Percentiles rank a stretch among this genome's conserved stretches.
phyloP scores from a whole-genome alignment of 2,329 filamentous ascomycete genomes.

The Apiospora rasikravindrae region DNA sequence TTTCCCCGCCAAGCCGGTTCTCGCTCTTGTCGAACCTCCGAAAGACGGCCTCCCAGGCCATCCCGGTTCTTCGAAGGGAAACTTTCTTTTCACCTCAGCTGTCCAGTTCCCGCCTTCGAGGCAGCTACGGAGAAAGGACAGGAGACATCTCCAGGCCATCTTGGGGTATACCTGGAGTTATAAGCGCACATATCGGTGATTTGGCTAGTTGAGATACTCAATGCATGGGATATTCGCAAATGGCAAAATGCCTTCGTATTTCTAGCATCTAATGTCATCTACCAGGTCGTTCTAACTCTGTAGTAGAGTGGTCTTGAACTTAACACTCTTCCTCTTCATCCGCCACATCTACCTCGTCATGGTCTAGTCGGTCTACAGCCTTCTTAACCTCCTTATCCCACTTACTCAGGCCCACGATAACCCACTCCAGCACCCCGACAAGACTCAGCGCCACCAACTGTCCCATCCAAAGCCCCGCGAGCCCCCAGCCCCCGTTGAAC shows the following conservation, averaged over 20 bases:
- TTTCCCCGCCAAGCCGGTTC: background rate
- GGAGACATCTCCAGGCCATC: too few relatives aligned
- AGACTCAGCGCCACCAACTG: conserved; percentile 83
- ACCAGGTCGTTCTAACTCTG: background rate
- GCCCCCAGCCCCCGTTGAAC: conserved; percentile 23
- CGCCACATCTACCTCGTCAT: conserved; percentile 27
- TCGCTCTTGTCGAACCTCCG: background rate
- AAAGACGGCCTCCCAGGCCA: background rate
- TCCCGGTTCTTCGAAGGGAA: background rate
- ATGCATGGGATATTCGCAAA: too few relatives aligned
- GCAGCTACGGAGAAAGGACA: too few relatives aligned
- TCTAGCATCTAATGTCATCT: background rate
- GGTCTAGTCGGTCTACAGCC: conserved; percentile 74
- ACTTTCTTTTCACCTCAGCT: background rate
- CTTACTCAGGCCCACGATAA: conserved; percentile 76
- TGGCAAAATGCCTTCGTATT: background rate
- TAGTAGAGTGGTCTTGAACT: background rate
- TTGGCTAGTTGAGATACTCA: background rate
- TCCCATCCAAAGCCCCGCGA: conserved; percentile 76
- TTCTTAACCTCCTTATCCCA: conserved; percentile 77
- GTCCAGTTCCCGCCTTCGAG: too few relatives aligned
- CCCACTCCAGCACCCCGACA: conserved; percentile 80
- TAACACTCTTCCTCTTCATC: background rate
- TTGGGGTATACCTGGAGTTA: too few relatives aligned
- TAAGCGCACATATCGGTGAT: background rate